Evolutionary conservation across 2,329 filamentous ascomycete species (phyloP).

Genomic region (Sclerotinia glacialis): DNA sequence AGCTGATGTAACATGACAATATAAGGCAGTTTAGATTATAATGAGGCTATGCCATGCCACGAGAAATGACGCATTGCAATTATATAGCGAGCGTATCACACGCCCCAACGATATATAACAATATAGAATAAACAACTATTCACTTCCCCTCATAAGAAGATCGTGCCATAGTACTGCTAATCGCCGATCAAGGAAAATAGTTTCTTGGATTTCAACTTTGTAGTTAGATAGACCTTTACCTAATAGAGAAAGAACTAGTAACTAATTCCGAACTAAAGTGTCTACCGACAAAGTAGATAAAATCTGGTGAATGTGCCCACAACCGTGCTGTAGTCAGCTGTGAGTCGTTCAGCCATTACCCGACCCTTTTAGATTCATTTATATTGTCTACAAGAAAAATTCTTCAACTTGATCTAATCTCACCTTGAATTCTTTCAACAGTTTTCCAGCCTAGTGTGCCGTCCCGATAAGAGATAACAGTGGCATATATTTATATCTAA

Average conservation of each 20-base stretch:
- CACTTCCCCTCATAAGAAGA: not conserved
- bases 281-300: conserved; percentile 18
- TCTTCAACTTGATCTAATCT: conserved; percentile 15
- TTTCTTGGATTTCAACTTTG: conserved; percentile 3
- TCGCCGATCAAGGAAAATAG: conserved; percentile 2
- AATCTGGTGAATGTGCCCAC: conserved; percentile 4
- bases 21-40: conserved; percentile 8
- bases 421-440: conserved; percentile 6
- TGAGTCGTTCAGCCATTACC: conserved; percentile 11
- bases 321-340: conserved; percentile 4
- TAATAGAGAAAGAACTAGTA: conserved; percentile 13
- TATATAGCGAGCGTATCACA: conserved; percentile 6
- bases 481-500: conserved; percentile 6
- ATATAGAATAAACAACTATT: conserved; percentile 3
- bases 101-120: conserved; percentile 5
- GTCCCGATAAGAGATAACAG: conserved; percentile 22
- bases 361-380: conserved; percentile 10
- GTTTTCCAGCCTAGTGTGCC: not conserved
- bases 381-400: conserved; percentile 7
- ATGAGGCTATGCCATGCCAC: not conserved
- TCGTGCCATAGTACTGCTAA: not conserved
- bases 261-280: conserved; percentile 19
- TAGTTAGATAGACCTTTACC: conserved; percentile 2
- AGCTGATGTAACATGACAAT: not conserved
- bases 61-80: conserved; percentile 16